A percentile compares a stretch with the other conserved stretches of the same genome.
Evolutionary conservation across 2,329 filamentous ascomycete species (phyloP).

Genomic region (Fusarium brachygibbosum): DNA sequence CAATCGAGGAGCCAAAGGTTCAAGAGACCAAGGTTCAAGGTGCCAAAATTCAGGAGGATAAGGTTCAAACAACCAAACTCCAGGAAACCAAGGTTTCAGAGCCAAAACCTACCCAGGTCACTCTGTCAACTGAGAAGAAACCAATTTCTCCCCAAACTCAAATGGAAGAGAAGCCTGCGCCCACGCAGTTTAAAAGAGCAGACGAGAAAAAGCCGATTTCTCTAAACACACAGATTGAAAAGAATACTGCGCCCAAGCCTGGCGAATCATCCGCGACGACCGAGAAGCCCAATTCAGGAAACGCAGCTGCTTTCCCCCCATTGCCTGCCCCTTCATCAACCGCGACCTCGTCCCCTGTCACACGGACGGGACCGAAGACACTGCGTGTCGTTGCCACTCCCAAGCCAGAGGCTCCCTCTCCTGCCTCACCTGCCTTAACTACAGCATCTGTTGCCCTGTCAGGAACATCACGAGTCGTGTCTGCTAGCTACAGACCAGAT

Average conservation of each 20-base stretch:
- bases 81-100: constrained; percentile 35
- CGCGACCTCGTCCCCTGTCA: constrained; percentile 63
- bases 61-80: background rate
- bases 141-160: constrained; percentile 64
- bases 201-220: constrained; percentile 54
- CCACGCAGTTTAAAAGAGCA: constrained; percentile 18
- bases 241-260: constrained; percentile 51
- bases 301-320: constrained; percentile 62
- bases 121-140: constrained; percentile 40
- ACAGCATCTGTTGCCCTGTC: constrained; percentile 51
- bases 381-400: constrained; percentile 77
- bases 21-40: constrained; percentile 40
- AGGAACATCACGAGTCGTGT: constrained; percentile 50
- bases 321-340: constrained; percentile 62
- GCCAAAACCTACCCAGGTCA: constrained; percentile 14
- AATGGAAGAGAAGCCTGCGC: constrained; percentile 56
- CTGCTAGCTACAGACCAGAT: constrained; percentile 68
- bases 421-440: constrained; percentile 51
- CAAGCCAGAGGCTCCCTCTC: constrained; percentile 69
- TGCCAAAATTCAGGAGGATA: constrained; percentile 31
- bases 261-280: constrained; percentile 47
- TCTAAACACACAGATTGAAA: constrained; percentile 65
- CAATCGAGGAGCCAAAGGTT: constrained; percentile 32
- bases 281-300: constrained; percentile 53
- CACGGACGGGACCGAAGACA: constrained; percentile 71